phyloP scores from a whole-genome alignment of 805 yeast species.

The Saccharomycopsis malanga region DNA sequence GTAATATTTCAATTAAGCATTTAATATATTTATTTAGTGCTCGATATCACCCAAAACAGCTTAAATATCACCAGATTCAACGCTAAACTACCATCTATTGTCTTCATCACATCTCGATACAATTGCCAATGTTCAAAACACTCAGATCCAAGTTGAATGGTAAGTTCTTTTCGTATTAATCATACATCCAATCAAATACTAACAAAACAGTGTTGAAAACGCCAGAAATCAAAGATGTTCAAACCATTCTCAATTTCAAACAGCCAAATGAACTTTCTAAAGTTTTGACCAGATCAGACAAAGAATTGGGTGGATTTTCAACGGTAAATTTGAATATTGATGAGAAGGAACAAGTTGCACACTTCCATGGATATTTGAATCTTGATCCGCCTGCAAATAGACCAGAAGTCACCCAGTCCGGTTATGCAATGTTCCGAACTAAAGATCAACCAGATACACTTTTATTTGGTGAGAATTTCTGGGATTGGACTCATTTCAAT shows the following conservation, averaged over 20 bases:
- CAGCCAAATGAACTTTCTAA: constrained; percentile 41
- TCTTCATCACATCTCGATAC: no score
- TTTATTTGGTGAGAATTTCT: constrained; percentile 35
- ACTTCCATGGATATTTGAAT: constrained; percentile 63
- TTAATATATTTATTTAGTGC: no score
- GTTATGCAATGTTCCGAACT: constrained; percentile 81
- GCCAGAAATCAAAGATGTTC: constrained; percentile 24
- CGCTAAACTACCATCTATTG: no score
- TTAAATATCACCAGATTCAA: no score
- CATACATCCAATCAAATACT: not conserved
- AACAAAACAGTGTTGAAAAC: constrained; percentile 11
- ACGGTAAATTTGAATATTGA: constrained; percentile 45
- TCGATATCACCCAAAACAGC: no score
- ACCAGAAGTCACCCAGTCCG: constrained; percentile 57
- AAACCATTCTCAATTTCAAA: constrained; percentile 52
- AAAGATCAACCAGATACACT: constrained; percentile 44
- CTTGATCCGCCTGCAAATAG: constrained; percentile 60
- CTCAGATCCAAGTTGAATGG: not conserved
- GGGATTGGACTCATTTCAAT: constrained; percentile 65
- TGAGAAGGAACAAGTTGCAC: constrained; percentile 41
- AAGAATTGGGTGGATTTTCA: constrained; percentile 73
- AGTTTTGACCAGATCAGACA: constrained; percentile 59
- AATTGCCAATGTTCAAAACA: no score
- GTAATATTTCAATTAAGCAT: no score
- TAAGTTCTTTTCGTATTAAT: not conserved